Evolutionary conservation across 345 rosid species (phyloP), one percentile per base, ranked within the genome.

Genomic region (Abelmoschus esculentus): DNA sequence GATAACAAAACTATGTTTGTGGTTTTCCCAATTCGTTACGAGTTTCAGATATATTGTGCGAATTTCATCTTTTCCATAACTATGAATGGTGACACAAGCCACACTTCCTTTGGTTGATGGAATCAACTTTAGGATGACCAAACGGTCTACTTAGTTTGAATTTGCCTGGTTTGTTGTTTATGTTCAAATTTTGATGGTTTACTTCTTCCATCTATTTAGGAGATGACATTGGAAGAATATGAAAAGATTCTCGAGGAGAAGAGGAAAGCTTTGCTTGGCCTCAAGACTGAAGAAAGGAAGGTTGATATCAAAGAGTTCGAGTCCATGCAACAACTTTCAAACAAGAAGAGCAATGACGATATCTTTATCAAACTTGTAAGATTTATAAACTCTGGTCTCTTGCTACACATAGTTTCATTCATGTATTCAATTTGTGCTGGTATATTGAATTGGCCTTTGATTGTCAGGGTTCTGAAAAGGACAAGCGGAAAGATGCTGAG

Each of bases 141-240:
- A 18, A 19, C 14, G 1, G 14, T 53, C 11, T 9, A 40, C 67
- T 4, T 40, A 40, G 34, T 19, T 63, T 64, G 5, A 31, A 19
- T 19, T 19, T 55, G n/a, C 6, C 53, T 40, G 63, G 52, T 47
- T 47, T 66, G 42, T 22, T 55, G 32, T 69, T 49, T 31, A 14
- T 52, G 42, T 52, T 63, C 11, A 1, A 7, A 29, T 50, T 34
- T 52, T 53, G 34, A 50, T 2, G 15, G 8, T 60, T 8, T 28
- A 15, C 67, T 17, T 17, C 1, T 31, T 31, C 10, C 6, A 5
- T 38, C 38, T 28, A 42, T 34, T 38, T 72, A 95, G 99, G 93
- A 96, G 78, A 92, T 90, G 98, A 96, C 99, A 34, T 70, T 92
- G 71, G 97, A 90, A 75, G 98, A 96, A 84, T 96, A 96, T 74